phyloP scores from a whole-genome alignment of 2,329 filamentous ascomycete species.

The Trichoderma guizhouense region DNA sequence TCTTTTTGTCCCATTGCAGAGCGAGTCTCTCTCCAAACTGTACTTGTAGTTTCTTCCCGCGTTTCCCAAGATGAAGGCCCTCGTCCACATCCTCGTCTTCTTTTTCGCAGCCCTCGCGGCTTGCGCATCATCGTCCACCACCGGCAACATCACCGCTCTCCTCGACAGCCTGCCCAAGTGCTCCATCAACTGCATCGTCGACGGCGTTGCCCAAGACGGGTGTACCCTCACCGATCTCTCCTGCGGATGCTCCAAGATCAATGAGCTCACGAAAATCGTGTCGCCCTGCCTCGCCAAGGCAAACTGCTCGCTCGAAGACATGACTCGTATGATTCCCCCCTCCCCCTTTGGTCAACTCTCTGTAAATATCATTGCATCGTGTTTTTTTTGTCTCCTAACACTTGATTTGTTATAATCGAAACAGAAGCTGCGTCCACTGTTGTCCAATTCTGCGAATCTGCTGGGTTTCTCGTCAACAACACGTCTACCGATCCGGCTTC shows the following conservation, averaged over 20 bases:
- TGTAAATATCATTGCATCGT: not conserved
- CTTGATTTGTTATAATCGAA: not conserved
- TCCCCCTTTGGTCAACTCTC: not conserved
- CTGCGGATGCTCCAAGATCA: slow-evolving; percentile 39
- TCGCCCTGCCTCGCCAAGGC: slow-evolving; percentile 36
- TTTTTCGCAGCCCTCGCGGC: slow-evolving; percentile 19
- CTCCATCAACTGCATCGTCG: slow-evolving; percentile 36
- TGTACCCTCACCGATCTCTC: slow-evolving; percentile 34
- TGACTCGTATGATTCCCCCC: slow-evolving; percentile 2
- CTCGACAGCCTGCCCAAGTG: slow-evolving; percentile 35
- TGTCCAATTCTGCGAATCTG: not conserved
- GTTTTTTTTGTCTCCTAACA: not conserved
- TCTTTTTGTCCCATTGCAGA: not conserved
- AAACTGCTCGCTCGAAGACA: slow-evolving; percentile 34
- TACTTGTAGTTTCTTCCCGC: not conserved
- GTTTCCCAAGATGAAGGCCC: not conserved
- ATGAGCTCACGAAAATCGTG: slow-evolving; percentile 33
- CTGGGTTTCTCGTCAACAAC: not conserved
- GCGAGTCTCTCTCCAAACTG: not conserved
- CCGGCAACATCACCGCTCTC: slow-evolving; percentile 21
- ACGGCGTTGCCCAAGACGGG: slow-evolving; percentile 30
- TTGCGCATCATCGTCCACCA: slow-evolving; percentile 15
- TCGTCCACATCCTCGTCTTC: slow-evolving; percentile 12
- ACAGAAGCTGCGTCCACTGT: not conserved
- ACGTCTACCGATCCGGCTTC: not conserved